phyloP scores from a whole-genome alignment of 495 filamentous ascomycete genomes.

The Rostrohypoxylon terebratum region DNA sequence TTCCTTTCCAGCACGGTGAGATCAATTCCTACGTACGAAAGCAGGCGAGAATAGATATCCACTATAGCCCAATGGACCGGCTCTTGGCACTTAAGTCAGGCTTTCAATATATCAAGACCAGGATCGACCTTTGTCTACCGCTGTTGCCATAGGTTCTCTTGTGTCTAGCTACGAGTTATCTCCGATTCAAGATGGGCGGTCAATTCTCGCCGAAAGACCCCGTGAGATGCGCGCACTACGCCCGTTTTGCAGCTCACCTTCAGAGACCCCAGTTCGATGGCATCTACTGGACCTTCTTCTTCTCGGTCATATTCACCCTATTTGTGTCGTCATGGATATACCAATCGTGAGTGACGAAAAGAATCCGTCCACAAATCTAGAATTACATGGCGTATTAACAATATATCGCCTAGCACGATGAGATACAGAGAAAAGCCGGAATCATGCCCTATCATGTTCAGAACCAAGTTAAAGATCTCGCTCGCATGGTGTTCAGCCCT shows the following conservation, averaged over 20 bases:
- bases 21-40: neutral
- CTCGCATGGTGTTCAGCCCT: slow-evolving; percentile 51
- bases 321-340: slow-evolving; percentile 57
- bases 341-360: slow-evolving; percentile 51
- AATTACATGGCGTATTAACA: neutral
- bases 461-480: slow-evolving; percentile 29
- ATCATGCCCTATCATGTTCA: slow-evolving; percentile 34
- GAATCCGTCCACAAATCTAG: neutral
- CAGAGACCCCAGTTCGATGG: slow-evolving; percentile 55
- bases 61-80: neutral
- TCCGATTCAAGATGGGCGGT: slow-evolving; percentile 50
- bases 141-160: neutral
- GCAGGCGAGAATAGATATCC: neutral
- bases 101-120: slow-evolving; percentile 10
- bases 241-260: slow-evolving; percentile 57
- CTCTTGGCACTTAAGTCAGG: slow-evolving; percentile 4
- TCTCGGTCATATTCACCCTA: slow-evolving; percentile 53
- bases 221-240: slow-evolving; percentile 57
- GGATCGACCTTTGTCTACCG: neutral
- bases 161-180: neutral
- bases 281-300: slow-evolving; percentile 62
- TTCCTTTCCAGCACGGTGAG: neutral
- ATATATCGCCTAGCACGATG: slow-evolving; percentile 35
- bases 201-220: slow-evolving; percentile 49
- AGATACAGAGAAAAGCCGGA: slow-evolving; percentile 24